Evolutionary conservation across 2,329 filamentous ascomycete species (phyloP).

Genomic region (Polytolypa hystricis): DNA sequence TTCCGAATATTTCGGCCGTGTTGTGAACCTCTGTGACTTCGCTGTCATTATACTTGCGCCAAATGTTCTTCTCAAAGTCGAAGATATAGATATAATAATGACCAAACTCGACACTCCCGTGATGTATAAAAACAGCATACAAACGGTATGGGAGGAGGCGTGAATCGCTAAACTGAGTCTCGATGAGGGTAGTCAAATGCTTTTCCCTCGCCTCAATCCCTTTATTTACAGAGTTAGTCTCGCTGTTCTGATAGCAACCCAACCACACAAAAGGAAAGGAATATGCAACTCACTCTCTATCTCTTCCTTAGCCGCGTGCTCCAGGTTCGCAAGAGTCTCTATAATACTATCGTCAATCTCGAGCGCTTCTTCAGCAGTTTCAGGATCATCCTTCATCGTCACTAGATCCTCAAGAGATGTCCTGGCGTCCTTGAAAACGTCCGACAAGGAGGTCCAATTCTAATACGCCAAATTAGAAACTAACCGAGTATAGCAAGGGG

Average conservation of each 20-base stretch:
- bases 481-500: neutral
- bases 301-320: constrained; percentile 35
- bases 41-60: constrained; percentile 92
- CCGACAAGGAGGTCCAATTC: constrained; percentile 21
- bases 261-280: neutral
- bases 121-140: constrained; percentile 88
- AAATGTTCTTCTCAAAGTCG: constrained; percentile 69
- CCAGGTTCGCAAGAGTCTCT: constrained; percentile 34
- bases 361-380: constrained; percentile 28
- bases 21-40: constrained; percentile 59
- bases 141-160: constrained; percentile 64
- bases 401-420: constrained; percentile 35
- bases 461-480: no score
- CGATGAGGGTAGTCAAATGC: constrained; percentile 38
- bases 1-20: constrained; percentile 56
- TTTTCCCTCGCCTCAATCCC: constrained; percentile 33
- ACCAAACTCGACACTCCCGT: constrained; percentile 55
- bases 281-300: constrained; percentile 29
- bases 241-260: neutral
- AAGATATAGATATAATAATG: constrained; percentile 98
- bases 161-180: constrained; percentile 52
- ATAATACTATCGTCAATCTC: constrained; percentile 33
- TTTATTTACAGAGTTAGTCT: constrained; percentile 1
- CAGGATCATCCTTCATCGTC: constrained; percentile 23
- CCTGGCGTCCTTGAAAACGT: constrained; percentile 25